Conservation (phyloP, 2,329 filamentous ascomycete genomes). For the Annulohypoxylon truncatum region DNA sequence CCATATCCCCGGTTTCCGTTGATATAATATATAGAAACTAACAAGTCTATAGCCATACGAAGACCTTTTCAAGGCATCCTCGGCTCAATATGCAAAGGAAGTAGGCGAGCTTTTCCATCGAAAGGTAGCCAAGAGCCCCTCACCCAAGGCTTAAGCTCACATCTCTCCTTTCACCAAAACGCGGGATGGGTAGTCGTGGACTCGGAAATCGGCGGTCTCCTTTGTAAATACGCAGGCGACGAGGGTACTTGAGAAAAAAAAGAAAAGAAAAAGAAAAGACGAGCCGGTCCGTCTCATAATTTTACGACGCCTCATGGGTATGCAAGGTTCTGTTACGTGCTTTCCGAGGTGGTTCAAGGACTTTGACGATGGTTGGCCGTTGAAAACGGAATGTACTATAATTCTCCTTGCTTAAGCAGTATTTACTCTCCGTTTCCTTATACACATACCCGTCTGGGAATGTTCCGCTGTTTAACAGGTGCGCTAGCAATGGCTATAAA, state of each 20-base stretch:
- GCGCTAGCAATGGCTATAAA: conserved; percentile 10
- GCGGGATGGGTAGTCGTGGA: background rate
- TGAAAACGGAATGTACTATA: conserved; percentile 23
- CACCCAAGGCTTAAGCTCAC: background rate
- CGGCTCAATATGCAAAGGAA: conserved; percentile 50
- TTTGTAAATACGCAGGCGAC: conserved; percentile 1
- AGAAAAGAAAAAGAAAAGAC: too few species aligned
- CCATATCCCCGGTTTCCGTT: background rate
- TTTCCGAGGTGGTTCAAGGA: conserved; percentile 11
- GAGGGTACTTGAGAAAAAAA: background rate
- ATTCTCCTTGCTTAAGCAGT: conserved; percentile 6
- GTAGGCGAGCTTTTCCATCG: conserved; percentile 40
- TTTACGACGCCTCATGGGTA: conserved; percentile 2
- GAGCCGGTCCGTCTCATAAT: conserved; percentile 14
- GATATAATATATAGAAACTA: conserved; percentile 37
- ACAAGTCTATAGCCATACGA: conserved; percentile 50
- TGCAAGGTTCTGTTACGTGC: conserved; percentile 3
- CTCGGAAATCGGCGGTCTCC: background rate
- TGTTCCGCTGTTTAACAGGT: background rate
- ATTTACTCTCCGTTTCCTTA: conserved; percentile 8
- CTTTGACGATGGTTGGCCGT: conserved; percentile 7
- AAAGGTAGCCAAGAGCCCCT: background rate
- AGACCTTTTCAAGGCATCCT: conserved; percentile 49
- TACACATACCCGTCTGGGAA: background rate
- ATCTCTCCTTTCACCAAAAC: background rate